Conservation (phyloP, 495 filamentous ascomycete species). For the Penicillium turbatum region DNA sequence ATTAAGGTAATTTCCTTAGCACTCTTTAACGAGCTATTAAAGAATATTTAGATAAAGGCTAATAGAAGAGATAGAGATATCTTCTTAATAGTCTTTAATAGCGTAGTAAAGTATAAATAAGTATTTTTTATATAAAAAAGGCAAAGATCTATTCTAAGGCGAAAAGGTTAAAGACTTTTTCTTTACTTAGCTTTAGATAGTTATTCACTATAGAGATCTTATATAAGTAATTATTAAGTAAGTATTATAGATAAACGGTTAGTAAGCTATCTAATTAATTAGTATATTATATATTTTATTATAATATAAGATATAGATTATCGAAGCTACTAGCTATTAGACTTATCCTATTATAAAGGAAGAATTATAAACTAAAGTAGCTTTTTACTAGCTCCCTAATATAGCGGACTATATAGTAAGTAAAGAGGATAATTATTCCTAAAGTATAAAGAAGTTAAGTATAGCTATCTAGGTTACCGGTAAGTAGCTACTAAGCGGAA, state of each 20-base stretch:
- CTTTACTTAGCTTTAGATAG: constrained; percentile 7
- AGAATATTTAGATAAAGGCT: constrained; percentile 19
- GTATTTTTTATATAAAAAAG: constrained; percentile 26
- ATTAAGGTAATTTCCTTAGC: constrained; percentile 17
- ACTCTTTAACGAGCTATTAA: constrained; percentile 20
- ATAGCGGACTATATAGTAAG: constrained; percentile 22
- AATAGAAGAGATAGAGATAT: constrained; percentile 20
- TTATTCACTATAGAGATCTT: constrained; percentile 13
- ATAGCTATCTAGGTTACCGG: constrained; percentile 21
- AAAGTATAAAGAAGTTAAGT: constrained; percentile 20
- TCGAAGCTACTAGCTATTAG: constrained; percentile 25
- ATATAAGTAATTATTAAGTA: constrained; percentile 21
- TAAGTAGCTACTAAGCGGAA: constrained; percentile 20
- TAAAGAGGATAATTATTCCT: constrained; percentile 23
- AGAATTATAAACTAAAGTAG: constrained; percentile 29
- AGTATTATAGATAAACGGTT: constrained; percentile 22
- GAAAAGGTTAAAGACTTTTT: constrained; percentile 31
- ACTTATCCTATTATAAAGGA: constrained; percentile 8
- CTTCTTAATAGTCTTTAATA: constrained; percentile 18
- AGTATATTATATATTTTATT: constrained; percentile 29
- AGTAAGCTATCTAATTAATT: constrained; percentile 19
- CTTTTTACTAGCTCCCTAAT: constrained; percentile 20
- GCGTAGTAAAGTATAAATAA: constrained; percentile 21
- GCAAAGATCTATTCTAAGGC: constrained; percentile 27
- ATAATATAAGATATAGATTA: constrained; percentile 26